These are phyloP conservation scores for Neofusicoccum parvum DNA, from an alignment of 2,329 filamentous ascomycete genomes.

Conservation along the genomic window DNA sequence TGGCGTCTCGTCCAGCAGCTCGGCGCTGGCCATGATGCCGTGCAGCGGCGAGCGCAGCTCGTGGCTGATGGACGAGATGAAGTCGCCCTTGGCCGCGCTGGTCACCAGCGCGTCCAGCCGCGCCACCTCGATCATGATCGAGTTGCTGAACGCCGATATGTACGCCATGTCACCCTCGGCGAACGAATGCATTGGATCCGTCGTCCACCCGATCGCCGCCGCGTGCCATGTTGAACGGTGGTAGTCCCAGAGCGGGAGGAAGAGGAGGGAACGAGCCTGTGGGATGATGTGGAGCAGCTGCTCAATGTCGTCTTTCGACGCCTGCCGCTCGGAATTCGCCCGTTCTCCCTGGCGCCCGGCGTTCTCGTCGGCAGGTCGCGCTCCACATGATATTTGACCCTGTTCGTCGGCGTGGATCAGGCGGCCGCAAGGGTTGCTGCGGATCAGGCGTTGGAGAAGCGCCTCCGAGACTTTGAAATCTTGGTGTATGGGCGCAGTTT, in stretches of 20 bases:
- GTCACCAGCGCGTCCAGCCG: conserved; percentile 35
- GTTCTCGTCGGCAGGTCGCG: not conserved
- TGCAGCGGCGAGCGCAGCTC: conserved; percentile 52
- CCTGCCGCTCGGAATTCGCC: conserved; percentile 21
- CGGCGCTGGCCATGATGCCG: conserved; percentile 46
- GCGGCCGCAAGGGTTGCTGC: not conserved
- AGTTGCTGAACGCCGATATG: conserved; percentile 46
- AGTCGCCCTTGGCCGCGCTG: conserved; percentile 54
- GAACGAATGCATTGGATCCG: conserved; percentile 30
- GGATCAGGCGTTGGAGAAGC: not conserved
- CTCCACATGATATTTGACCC: not conserved
- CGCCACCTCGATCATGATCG: conserved; percentile 32
- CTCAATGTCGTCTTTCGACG: conserved; percentile 38
- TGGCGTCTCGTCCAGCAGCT: conserved; percentile 51
- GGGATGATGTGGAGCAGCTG: conserved; percentile 51
- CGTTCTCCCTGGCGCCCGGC: conserved; percentile 27
- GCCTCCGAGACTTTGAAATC: not conserved
- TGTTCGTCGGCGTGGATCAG: not conserved
- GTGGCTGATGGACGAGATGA: conserved; percentile 56
- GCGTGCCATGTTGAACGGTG: conserved; percentile 50
- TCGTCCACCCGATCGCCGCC: conserved; percentile 47
- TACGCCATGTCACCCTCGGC: conserved; percentile 43
- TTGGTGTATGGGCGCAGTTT: not conserved
- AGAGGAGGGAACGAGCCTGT: conserved; percentile 50
- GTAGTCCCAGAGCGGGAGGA: conserved; percentile 57